Base-by-base conservation (phyloP, 345 rosid genomes). In the Hypericum androsaemum region DNA sequence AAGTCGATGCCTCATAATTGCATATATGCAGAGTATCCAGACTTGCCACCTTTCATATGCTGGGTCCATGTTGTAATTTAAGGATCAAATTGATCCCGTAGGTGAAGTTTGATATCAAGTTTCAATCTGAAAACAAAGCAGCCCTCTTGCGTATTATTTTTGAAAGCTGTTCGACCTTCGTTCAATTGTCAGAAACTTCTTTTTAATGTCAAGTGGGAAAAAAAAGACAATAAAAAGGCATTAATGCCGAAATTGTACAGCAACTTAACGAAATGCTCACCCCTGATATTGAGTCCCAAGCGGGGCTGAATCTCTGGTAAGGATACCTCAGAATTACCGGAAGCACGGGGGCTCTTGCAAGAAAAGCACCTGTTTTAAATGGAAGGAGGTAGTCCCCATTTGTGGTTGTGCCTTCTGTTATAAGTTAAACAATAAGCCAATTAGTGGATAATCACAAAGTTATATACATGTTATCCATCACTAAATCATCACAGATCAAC, bases 271-370 rank as follows among this genome's bases (percentile, higher is more conserved):
- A 44, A 10, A 12, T 36, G 61, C 84, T 75, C 66, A 88, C 97
- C 81, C 97, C 98, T 15, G 95, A 74, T 55, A 92, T 88, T 39
- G 97, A 71, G 69, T 92, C 97, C 98, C 98, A 92, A 60, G 98
- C 97, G 53, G 62, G 83, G 61, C 95, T 92, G 70, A 92, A 83
- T 69, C 95, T 80, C 64, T 73, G 68, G 50, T 85, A 88, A 0
- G 97, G 97, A 64, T 92, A 92, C 62, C 82, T 75, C 59, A 92
- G 61, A 59, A 88, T 81, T 37, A 92, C 88, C 10, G 98, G 98
- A 67, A 72, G 80, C 41, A 92, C 87, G 42, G 98, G 97, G 60
- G 74, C 86, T 66, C 80, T 74, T 2, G 98, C 88, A 65, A 92
- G 72, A 77, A 92, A 92, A 47, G 90, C 98, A 64, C 98, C 98